A percentile compares a stretch with the other conserved stretches of the same genome.
Conservation (phyloP, 495 filamentous ascomycete genomes). For the Penicillium mononematosum region DNA sequence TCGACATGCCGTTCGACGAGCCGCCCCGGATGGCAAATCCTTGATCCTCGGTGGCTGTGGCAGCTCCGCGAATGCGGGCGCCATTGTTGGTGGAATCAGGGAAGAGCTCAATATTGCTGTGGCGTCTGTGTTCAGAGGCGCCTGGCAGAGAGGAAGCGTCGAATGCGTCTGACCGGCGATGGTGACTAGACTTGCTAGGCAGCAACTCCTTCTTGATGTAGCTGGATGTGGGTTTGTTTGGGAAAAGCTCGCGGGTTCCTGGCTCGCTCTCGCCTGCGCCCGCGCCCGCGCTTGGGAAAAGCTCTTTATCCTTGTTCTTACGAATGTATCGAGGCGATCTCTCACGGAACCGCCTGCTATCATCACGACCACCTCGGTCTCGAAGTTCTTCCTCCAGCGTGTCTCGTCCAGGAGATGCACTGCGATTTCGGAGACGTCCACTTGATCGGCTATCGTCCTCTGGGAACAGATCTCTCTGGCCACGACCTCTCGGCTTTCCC, state of each 20-base stretch:
- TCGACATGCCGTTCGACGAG: conserved; percentile 44
- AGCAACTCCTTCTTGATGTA: conserved; percentile 67
- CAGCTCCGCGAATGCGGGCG: conserved; percentile 61
- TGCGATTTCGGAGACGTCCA: conserved; percentile 58
- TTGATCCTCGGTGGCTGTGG: conserved; percentile 48
- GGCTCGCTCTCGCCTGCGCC: conserved; percentile 17
- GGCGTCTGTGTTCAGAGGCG: conserved; percentile 20
- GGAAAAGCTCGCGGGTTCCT: conserved; percentile 46
- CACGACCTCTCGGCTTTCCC: conserved; percentile 27
- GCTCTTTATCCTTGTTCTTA: conserved; percentile 45
- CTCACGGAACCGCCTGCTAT: conserved; percentile 44
- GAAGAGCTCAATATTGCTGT: conserved; percentile 43
- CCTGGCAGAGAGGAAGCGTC: conserved; percentile 43
- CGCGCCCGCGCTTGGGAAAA: conserved; percentile 36
- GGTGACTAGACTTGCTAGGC: conserved; percentile 59
- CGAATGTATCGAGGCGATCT: conserved; percentile 36
- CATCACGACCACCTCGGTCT: conserved; percentile 35
- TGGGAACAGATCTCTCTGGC: conserved; percentile 54
- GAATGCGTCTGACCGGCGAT: conserved; percentile 63
- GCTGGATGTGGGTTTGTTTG: conserved; percentile 47
- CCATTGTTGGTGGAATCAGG: conserved; percentile 34
- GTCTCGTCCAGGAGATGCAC: conserved; percentile 69
- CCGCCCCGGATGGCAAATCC: conserved; percentile 72
- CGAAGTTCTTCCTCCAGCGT: conserved; percentile 54
- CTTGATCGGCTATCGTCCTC: conserved; percentile 30